Base-by-base conservation (phyloP, 2,329 filamentous ascomycete genomes). In the Trichophyton simii region DNA sequence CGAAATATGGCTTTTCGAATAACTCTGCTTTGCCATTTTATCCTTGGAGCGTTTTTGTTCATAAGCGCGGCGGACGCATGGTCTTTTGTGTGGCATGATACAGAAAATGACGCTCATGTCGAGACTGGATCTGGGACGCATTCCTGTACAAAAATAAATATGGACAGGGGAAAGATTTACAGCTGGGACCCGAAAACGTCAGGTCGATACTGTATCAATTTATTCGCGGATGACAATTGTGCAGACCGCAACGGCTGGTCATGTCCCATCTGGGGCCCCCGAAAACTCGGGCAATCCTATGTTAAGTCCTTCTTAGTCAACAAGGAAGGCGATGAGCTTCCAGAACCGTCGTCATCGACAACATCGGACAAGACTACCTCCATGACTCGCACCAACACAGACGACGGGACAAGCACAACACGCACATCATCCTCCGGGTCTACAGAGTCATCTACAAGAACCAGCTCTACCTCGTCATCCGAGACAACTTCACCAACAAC, bases 151-250 rank as follows among this genome's bases (percentile, higher is more conserved):
- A 38, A 57, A 8, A 62, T 62, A 18, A 25, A 60, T 31, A 60
- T 62, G 61, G 18, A 41, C 4, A 57, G 61, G 42, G 61, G 61
- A 13, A 62, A 31, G 31, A n/a, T 60, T 28, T 62, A 60, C 50
- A 62, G 57, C 42, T 62, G 58, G 58, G 59, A 57, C 42, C 61
- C 61, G 2, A 54, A 54, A 18, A n/a, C 57, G 13, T 31, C 18
- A 28, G 46, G 11, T 11, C 11, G 52, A n/a, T 57, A 55, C n/a
- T 62, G 61, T 58, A 57, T 62, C 25, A 52, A 60, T 20, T n/a
- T 61, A 38, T 62, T 62, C 18, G 15, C 61, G 3, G 61, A 62
- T 41, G 52, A 60, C 44, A 42, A 58, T 34, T 62, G 61, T 20
- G 9, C 28, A 7, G 52, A 60, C 9, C n/a, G 38, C 20, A 62